Conservation (phyloP, 805 yeast genomes). For the Hanseniaspora nectarophila region DNA sequence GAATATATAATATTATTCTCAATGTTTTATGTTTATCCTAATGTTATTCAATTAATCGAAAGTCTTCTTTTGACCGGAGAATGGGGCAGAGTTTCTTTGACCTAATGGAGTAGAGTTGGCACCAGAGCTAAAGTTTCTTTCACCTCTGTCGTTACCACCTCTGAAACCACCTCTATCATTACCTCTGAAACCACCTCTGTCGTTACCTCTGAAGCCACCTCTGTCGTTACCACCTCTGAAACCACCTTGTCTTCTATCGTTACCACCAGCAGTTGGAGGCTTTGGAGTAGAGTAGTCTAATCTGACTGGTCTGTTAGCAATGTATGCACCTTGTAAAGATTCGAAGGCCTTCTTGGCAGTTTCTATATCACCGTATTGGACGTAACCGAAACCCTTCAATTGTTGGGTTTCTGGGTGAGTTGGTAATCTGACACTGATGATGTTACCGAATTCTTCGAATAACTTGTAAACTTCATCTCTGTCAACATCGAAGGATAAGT, state of each 20-base stretch:
- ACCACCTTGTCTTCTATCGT: constrained; percentile 32
- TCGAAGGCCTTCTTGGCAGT: constrained; percentile 84
- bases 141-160: constrained; percentile 28
- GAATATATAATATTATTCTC: neutral
- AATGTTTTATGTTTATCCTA: neutral
- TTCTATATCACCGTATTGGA: constrained; percentile 74
- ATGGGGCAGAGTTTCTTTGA: constrained; percentile 39
- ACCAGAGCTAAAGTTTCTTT: constrained; percentile 38
- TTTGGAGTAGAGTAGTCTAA: constrained; percentile 90
- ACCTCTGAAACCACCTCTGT: constrained; percentile 26
- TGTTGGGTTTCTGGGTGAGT: constrained; percentile 98
- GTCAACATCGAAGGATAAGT: constrained; percentile 80
- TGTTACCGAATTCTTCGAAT: constrained; percentile 69
- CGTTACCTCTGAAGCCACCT: constrained; percentile 28
- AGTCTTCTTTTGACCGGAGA: constrained; percentile 76
- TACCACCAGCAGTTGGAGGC: constrained; percentile 38
- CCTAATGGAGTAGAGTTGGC: constrained; percentile 54
- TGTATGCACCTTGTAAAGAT: constrained; percentile 75
- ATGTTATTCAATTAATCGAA: constrained; percentile 41
- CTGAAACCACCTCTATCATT: constrained; percentile 30
- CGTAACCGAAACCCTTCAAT: constrained; percentile 98
- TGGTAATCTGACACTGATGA: constrained; percentile 85
- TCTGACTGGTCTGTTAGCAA: constrained; percentile 88
- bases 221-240: constrained; percentile 29
- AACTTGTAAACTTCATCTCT: constrained; percentile 64